Percentiles rank a stretch among this genome's conserved stretches.
Conservation (phyloP, 2,329 filamentous ascomycete species). For the Neocucurbitaria cava region DNA sequence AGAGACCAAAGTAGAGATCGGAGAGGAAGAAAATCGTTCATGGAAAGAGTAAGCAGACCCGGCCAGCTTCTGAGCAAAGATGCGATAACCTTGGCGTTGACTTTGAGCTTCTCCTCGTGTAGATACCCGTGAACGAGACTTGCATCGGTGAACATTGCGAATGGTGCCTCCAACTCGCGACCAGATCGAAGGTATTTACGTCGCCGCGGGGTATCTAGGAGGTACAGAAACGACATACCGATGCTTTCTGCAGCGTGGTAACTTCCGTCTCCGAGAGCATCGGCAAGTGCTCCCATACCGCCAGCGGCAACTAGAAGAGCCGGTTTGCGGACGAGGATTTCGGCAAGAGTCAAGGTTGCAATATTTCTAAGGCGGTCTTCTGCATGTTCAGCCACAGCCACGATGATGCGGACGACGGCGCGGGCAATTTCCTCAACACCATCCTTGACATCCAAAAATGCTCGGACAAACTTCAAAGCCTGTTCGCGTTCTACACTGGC, state of each 20-base stretch:
- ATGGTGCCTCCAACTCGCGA: slow-evolving; percentile 83
- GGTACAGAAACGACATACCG: slow-evolving; percentile 84
- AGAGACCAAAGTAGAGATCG: slow-evolving; percentile 77
- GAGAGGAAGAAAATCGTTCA: slow-evolving; percentile 86
- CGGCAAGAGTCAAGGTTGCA: slow-evolving; percentile 89
- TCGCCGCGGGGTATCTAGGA: slow-evolving; percentile 82
- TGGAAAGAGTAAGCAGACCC: slow-evolving; percentile 84
- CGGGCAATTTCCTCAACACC: slow-evolving; percentile 87
- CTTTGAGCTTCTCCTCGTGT: slow-evolving; percentile 73
- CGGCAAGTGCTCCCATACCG: slow-evolving; percentile 85
- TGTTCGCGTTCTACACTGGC: slow-evolving; percentile 97
- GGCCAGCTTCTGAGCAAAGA: slow-evolving; percentile 92
- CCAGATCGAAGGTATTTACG: slow-evolving; percentile 85
- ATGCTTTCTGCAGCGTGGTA: slow-evolving; percentile 94
- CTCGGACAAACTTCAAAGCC: slow-evolving; percentile 92
- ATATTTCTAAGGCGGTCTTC: slow-evolving; percentile 89
- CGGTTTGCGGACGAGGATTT: slow-evolving; percentile 88
- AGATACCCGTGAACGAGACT: slow-evolving; percentile 57
- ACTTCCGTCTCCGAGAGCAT: slow-evolving; percentile 85
- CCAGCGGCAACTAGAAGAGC: slow-evolving; percentile 81
- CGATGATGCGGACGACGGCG: slow-evolving; percentile 85
- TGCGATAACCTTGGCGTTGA: slow-evolving; percentile 92
- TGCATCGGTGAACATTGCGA: slow-evolving; percentile 92
- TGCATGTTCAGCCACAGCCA: slow-evolving; percentile 84
- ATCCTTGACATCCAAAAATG: slow-evolving; percentile 94